Conservation (phyloP, 305 asterid species). For the Caryopteris hybrid region DNA sequence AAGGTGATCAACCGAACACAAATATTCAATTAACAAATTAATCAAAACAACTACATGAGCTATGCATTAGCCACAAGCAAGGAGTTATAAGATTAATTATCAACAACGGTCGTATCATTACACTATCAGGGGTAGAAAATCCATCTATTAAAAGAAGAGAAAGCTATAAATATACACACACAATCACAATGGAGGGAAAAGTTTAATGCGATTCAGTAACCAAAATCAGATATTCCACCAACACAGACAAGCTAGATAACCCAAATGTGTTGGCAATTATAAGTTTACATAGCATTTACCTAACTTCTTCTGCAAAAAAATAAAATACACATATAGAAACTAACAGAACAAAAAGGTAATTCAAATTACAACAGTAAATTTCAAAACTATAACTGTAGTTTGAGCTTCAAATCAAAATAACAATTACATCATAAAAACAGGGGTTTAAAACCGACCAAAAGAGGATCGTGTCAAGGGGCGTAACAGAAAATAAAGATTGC, state of each 20-base stretch:
- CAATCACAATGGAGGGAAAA: not conserved
- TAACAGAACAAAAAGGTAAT: not conserved
- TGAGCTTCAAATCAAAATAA: not conserved
- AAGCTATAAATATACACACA: not conserved
- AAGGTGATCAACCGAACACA: not conserved
- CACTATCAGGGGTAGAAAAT: not conserved
- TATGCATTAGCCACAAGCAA: too few species aligned
- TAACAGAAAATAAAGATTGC: not conserved
- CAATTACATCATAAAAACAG: not conserved
- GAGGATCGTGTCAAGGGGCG: not conserved
- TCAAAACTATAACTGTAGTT: not conserved
- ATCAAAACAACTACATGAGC: not conserved
- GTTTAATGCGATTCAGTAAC: not conserved
- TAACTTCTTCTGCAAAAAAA: not conserved
- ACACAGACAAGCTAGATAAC: not conserved
- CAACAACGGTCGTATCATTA: not conserved
- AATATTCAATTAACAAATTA: not conserved
- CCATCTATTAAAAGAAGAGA: not conserved
- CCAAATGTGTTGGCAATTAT: not conserved
- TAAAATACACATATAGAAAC: not conserved
- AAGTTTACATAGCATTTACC: not conserved
- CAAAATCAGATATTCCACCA: not conserved
- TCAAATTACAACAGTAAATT: not conserved
- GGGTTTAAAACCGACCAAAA: not conserved
- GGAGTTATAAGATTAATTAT: not conserved